Percentiles rank a stretch among this genome's conserved stretches.
These are phyloP conservation scores for Paecilomyces fulvus DNA, from an alignment of 2,329 filamentous ascomycete species.

Conservation along the genomic window DNA sequence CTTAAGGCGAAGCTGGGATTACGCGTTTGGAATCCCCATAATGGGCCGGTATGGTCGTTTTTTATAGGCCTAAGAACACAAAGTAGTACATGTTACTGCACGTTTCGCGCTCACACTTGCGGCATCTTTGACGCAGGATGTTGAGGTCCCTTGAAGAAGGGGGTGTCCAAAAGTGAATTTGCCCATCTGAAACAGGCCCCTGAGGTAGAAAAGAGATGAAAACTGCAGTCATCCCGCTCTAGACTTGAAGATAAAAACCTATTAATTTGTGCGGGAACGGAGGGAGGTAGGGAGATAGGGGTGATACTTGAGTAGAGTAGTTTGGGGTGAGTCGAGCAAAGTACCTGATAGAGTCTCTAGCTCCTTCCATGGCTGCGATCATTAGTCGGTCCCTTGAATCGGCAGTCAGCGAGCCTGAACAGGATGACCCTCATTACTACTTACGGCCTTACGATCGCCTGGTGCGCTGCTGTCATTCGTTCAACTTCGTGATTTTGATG, in stretches of 20 bases:
- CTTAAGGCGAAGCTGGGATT: no score
- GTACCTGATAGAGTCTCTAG: not conserved
- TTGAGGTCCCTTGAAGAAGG: not conserved
- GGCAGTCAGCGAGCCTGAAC: not conserved
- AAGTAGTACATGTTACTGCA: not conserved
- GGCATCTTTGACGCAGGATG: no score
- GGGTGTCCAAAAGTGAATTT: not conserved
- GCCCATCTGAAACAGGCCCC: no score
- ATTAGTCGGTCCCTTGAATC: not conserved
- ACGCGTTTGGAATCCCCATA: no score
- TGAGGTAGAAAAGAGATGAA: no score
- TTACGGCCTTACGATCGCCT: not conserved
- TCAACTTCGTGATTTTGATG: not conserved
- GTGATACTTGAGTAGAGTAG: no score
- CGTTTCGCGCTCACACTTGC: no score
- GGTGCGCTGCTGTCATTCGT: not conserved
- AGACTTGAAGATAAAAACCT: no score
- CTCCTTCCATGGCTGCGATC: not conserved
- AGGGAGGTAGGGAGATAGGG: no score
- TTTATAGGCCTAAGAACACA: not conserved
- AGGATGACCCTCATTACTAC: not conserved
- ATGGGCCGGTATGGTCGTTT: not conserved
- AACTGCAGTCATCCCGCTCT: no score
- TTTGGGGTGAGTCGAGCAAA: not conserved
- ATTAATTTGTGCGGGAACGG: no score